Evolutionary conservation across 2,329 filamentous ascomycete genomes (phyloP), one percentile per base, ranked within the genome.

Genomic region (Fusarium lateritium): DNA sequence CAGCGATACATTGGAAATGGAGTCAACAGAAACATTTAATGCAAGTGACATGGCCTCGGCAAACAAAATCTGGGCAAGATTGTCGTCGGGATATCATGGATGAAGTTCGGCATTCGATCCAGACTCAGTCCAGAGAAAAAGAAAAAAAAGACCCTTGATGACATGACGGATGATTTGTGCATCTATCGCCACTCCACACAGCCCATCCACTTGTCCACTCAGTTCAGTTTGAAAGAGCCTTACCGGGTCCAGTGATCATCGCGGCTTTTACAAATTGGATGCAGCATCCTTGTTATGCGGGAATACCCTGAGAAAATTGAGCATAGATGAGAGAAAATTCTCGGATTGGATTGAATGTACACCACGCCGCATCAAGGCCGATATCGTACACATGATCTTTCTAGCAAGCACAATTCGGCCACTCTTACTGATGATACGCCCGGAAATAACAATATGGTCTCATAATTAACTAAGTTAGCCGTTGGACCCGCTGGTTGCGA

Each of bases 241-340:
- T 40, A 49, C 44, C 21, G 28, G 50, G 55, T 42, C 60, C 50
- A 67, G 39, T 61, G 65, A 69, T 68, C 38, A 69, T 53, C 65
- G 43, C 52, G 50, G 26, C 13, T 33, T 53, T 39, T 26, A 33
- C 31, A 58, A 53, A 43, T 33, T 39, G 40, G 49, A 17, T 49
- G n/a, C 42, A 65, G 19, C 26, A 69, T 50, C 57, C 65, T 53
- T 42, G 65, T 6, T 17, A 28, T 44, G 42, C 40, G 49, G 36
- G 43, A 50, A 36, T 56, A 40, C 50, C 59, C 59, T 51, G 40
- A 17, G 28, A 65, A 38, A 44, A 13, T 26, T 51, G 49, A 63
- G 42, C 14, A 10, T 56, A 56, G 38, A 39, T 38, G 19, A 45
- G 47, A 53, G 28, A 62, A 42, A 46, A 44, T 42, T 56, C n/a